Base-by-base conservation (phyloP, 164 flowering plant species). In the Sedum album region DNA sequence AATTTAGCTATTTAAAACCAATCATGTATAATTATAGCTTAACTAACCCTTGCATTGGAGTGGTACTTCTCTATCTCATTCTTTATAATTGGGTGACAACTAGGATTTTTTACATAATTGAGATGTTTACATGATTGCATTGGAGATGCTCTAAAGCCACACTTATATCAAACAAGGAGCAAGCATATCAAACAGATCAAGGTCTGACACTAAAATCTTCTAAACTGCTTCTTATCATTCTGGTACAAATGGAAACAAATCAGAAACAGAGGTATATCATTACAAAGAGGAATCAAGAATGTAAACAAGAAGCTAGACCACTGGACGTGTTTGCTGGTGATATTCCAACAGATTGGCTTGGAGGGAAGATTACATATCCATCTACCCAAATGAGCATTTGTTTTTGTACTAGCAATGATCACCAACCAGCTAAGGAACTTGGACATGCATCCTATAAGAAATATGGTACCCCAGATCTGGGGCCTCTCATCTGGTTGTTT, bases 381-480 rank as follows among this genome's bases (percentile, higher is more conserved):
- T 55, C 25, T 4, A 6, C 15, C 15, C 60, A 21, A 39, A 39
- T 8, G 13, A 1, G 11, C 42, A 39, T n/a, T n/a, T n/a, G n/a
- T n/a, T n/a, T n/a, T n/a, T n/a, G n/a, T n/a, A n/a, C n/a, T n/a
- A n/a, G n/a, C n/a, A n/a, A n/a, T n/a, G n/a, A n/a, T n/a, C n/a
- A 30, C 78, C 79, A 77, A 69, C 33, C 39, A 66, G 67, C 33
- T 60, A 39, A 65, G 65, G 70, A 20, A 41, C n/a, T 21, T 31
- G 57, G 17, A 42, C 30, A 70, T 68, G 41, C 49, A 39, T 57
- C 71, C 83, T 75, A 91, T 55, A 94, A 84, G 82, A 94, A 94
- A 78, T 94, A 94, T 15, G 99, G 96, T 23, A 94, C 97, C 71
- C 97, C 97, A 60, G 96, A 82, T 71, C 99, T 84, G 13, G 99